A percentile compares a stretch with the other conserved stretches of the same genome.
Evolutionary conservation across 2,329 filamentous ascomycete genomes (phyloP).

Genomic region (Reticulascus tulasneorum): DNA sequence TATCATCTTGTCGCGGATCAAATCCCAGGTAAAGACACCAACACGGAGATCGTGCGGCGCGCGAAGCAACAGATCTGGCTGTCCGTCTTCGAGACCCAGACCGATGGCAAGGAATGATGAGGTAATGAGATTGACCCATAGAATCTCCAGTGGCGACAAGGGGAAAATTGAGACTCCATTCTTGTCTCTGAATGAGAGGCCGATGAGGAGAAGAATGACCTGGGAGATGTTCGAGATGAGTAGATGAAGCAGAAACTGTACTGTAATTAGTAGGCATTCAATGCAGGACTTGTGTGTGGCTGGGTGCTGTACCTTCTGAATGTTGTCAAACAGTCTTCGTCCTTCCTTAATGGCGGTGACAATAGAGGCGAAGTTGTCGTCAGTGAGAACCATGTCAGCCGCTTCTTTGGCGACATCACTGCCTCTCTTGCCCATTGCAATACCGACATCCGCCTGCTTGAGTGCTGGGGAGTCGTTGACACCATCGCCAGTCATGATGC

Average conservation of each 20-base stretch:
- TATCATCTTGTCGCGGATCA: conserved; percentile 63
- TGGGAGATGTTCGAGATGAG: conserved; percentile 68
- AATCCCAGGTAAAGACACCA: conserved; percentile 61
- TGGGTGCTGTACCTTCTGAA: conserved; percentile 59
- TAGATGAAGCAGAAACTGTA: conserved; percentile 58
- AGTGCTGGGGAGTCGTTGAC: conserved; percentile 73
- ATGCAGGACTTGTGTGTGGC: conserved; percentile 6
- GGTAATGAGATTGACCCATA: conserved; percentile 74
- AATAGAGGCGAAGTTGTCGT: conserved; percentile 84
- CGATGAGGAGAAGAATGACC: conserved; percentile 64
- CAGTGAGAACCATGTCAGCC: conserved; percentile 81
- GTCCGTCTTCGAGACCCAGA: conserved; percentile 65
- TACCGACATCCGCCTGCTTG: conserved; percentile 70
- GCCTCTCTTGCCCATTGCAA: conserved; percentile 69
- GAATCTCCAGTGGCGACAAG: conserved; percentile 67
- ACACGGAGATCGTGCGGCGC: conserved; percentile 58
- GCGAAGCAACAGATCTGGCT: conserved; percentile 63
- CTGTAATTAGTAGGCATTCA: not conserved
- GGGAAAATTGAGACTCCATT: conserved; percentile 62
- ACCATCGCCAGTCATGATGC: conserved; percentile 72
- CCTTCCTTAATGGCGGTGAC: conserved; percentile 70
- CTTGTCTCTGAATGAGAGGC: conserved; percentile 63
- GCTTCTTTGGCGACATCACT: conserved; percentile 76
- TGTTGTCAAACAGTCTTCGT: conserved; percentile 66
- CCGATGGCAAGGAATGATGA: conserved; percentile 69